Base-by-base conservation (phyloP, 805 yeast species). In the Yarrowia keelungensis region DNA sequence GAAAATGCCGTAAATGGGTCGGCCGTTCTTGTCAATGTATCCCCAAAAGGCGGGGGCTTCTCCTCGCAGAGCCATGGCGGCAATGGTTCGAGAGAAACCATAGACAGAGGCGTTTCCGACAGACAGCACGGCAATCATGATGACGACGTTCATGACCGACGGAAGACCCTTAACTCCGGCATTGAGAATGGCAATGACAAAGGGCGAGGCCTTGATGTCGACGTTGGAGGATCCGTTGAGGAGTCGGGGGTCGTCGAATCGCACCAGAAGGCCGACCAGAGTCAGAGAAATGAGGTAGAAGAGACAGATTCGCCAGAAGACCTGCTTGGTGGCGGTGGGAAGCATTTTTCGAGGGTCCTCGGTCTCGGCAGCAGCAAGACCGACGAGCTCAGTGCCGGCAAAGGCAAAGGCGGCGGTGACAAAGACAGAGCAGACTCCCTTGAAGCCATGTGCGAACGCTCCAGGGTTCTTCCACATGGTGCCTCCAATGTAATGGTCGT, bases 81-180 rank as follows among this genome's bases (percentile, higher is more conserved):
- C 83, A 72, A 89, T 76, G 26, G 89, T 84, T 80, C 93, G 86
- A 7, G 92, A 87, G 70, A 87, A 82, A 5, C 87, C 90, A 72
- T 84, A 89, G 9, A 89, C 88, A n/a, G 89, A 83, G 8, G 91
- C 85, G 74, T 89, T 89, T 69, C 90, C 91, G 56, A 89, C 92
- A 12, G 92, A 88, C 61, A 88, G 75, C 32, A 87, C 88, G 7
- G 92, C 84, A 67, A 88, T 79, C 73, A 89, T 79, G 70, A 89
- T 87, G 61, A 89, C 89, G 8, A 86, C 90, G 74, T 89, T 89
- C 79, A 89, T 82, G 41, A 89, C 84, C 49, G 85, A 81, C 36
- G 91, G 91, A 62, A 88, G 78, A 51, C 88, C 92, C 41, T 76
- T 79, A 71, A 88, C 87, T 70, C 91, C 90, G 36, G 89, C 89